A percentile compares a stretch with the other conserved stretches of the same genome.
Conservation (phyloP, 1,139 yeast species). For the Hansenula sp. region DNA sequence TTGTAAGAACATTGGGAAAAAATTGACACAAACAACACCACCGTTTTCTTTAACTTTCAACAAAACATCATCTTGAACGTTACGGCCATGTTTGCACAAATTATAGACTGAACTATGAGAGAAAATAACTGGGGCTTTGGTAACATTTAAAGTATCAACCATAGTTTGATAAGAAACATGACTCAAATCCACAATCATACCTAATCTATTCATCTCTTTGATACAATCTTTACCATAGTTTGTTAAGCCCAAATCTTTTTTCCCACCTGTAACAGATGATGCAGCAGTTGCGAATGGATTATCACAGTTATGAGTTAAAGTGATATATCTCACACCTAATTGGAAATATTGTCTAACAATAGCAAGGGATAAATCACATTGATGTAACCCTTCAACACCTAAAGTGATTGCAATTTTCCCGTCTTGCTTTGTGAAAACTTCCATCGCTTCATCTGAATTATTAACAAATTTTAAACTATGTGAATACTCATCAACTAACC, state of each 20-base stretch:
- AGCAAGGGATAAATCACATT: constrained; percentile 43
- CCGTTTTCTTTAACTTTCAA: constrained; percentile 35
- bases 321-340: constrained; percentile 48
- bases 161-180: constrained; percentile 51
- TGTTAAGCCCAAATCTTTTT: constrained; percentile 41
- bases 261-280: constrained; percentile 39
- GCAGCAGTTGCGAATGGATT: constrained; percentile 56
- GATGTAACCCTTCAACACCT: constrained; percentile 54
- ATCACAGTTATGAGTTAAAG: constrained; percentile 52
- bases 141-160: constrained; percentile 38
- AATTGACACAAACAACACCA: constrained; percentile 48
- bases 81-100: constrained; percentile 39
- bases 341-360: constrained; percentile 45
- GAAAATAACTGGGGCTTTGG: constrained; percentile 46
- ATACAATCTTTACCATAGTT: constrained; percentile 37
- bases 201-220: constrained; percentile 47
- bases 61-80: constrained; percentile 47
- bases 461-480: constrained; percentile 35
- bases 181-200: constrained; percentile 50
- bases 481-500: constrained; percentile 39
- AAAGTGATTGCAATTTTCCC: constrained; percentile 40
- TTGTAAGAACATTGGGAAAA: constrained; percentile 39
- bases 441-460: constrained; percentile 35
- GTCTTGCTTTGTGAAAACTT: constrained; percentile 27
- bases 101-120: constrained; percentile 46